phyloP scores from a whole-genome alignment of 202 grass and related monocot species.

The Alloteropsis angusta region DNA sequence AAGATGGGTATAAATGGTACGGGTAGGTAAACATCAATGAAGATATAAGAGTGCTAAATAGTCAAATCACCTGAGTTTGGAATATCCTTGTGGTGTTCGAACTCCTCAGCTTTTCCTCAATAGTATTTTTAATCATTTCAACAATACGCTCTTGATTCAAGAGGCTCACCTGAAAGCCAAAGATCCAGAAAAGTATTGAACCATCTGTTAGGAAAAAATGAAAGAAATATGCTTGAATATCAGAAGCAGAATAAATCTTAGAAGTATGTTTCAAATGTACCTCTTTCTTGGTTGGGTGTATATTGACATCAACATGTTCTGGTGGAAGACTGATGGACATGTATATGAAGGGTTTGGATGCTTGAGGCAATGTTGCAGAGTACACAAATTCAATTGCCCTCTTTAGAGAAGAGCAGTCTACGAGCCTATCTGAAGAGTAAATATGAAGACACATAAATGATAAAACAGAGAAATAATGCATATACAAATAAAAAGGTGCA shows the following conservation, averaged over 20 bases:
- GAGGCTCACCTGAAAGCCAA: slow-evolving; percentile 69
- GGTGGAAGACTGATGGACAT: slow-evolving; percentile 88
- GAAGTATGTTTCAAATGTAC: slow-evolving; percentile 26
- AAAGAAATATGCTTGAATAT: slow-evolving; percentile 3
- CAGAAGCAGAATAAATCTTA: not conserved
- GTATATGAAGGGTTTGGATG: slow-evolving; percentile 95
- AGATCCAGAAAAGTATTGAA: slow-evolving; percentile 2
- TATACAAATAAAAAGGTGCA: not conserved
- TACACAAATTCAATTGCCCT: slow-evolving; percentile 89
- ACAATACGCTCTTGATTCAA: slow-evolving; percentile 92
- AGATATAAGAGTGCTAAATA: slow-evolving; percentile 19
- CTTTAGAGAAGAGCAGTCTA: slow-evolving; percentile 83
- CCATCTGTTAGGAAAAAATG: not conserved
- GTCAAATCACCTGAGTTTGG: slow-evolving; percentile 66
- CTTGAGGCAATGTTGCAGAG: slow-evolving; percentile 78
- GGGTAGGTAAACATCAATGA: not conserved
- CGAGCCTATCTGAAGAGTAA: slow-evolving; percentile 67
- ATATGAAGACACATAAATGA: slow-evolving; percentile 20
- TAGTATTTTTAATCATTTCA: slow-evolving; percentile 63
- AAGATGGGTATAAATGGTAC: not conserved
- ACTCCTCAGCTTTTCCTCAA: slow-evolving; percentile 82
- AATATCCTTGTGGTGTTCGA: slow-evolving; percentile 90
- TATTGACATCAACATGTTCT: slow-evolving; percentile 90
- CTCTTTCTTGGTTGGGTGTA: slow-evolving; percentile 99
- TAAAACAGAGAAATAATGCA: slow-evolving; percentile 11